These are phyloP conservation scores for Dothideomycetes sp. DNA, from an alignment of 2,329 filamentous ascomycete genomes.

Conservation along the genomic window DNA sequence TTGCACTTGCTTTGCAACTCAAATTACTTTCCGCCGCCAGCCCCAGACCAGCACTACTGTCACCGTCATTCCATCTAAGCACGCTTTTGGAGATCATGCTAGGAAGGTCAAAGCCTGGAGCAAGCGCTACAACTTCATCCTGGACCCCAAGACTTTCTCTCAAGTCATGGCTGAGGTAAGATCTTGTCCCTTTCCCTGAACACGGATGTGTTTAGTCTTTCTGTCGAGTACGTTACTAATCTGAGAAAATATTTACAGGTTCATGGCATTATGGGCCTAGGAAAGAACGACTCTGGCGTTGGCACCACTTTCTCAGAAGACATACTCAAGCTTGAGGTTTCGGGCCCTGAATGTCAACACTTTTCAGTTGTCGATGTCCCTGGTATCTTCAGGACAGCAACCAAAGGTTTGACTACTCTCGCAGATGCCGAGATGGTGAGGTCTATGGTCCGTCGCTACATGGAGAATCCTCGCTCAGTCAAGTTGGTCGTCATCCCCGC, in stretches of 20 bases:
- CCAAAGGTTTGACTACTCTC: constrained; percentile 28
- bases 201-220: no score
- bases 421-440: constrained; percentile 31
- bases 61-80: constrained; percentile 23
- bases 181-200: no score
- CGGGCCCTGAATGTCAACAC: constrained; percentile 22
- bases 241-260: constrained; percentile 14
- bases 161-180: constrained; percentile 20
- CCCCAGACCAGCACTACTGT: constrained; percentile 16
- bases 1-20: constrained; percentile 38
- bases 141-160: constrained; percentile 18
- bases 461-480: constrained; percentile 31
- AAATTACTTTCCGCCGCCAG: constrained; percentile 14
- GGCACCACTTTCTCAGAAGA: constrained; percentile 23
- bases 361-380: constrained; percentile 25
- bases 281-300: no score
- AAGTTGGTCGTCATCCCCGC: constrained; percentile 37
- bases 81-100: constrained; percentile 21
- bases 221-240: no score
- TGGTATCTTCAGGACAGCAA: constrained; percentile 26
- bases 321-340: constrained; percentile 23
- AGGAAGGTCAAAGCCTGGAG: constrained; percentile 24
- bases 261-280: constrained; percentile 20
- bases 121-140: constrained; percentile 16
- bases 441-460: constrained; percentile 32